Evolutionary conservation across 192 early-diverging fungal species (phyloP), one percentile per base, ranked within the genome.

Genomic region (Coemansia sp.): DNA sequence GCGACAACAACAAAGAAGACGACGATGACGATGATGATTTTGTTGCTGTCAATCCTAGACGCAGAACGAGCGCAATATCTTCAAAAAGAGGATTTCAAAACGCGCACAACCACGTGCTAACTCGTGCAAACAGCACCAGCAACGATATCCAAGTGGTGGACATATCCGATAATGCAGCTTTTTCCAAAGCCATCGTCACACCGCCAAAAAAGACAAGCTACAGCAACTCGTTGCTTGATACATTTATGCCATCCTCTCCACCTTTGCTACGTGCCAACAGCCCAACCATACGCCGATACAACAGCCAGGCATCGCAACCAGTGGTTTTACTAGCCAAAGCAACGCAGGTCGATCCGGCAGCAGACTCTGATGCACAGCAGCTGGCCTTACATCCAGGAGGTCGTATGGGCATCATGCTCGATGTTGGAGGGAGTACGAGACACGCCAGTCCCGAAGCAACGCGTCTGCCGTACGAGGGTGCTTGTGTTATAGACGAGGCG

Each of bases 261-360:
- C 38, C 53, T 4, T 24, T 74, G 20, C 53, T 74, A 32, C 58
- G 50, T 18, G 41, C 55, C 24, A 61, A 46, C 43, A 74, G 71
- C 48, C 71, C 71, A 9, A 74, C 71, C 30, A 52, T 74, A 26
- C 40, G 36, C 8, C 32, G 60, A 15, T 58, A 58, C 25, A 70
- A 70, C 34, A 53, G 58, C 41, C 30, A 49, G 43, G 14, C 30
- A 9, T 44, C 38, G n/a, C 22, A 32, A 19, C 28, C 32, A 23
- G 24, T 26, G 1, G 20, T 58, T 0, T 50, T 70, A 29, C 40
- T 70, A 9, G 59, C 44, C 4, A 38, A 46, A 3, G 30, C 29
- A 18, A 53, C 67, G n/a, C 67, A 62, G 40, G 37, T 26, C 5
- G 5, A 32, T 32, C 11, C 11, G 5, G 30, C 6, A 5, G 30